Base-by-base conservation (phyloP, 2,329 filamentous ascomycete genomes). In the Alternaria sp. region DNA sequence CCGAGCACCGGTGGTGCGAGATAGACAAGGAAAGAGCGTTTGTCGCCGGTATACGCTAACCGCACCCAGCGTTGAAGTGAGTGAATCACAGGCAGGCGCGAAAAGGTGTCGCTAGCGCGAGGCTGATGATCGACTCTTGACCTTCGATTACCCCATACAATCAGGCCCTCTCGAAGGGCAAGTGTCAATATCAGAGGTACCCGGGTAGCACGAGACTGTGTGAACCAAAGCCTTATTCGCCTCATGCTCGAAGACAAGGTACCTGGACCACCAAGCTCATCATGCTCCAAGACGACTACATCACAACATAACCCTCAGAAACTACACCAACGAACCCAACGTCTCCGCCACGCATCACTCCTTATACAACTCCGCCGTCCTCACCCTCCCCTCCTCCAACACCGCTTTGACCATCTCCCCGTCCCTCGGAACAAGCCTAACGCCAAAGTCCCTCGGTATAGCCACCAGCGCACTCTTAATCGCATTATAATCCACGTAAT, bases 401-500 rank as follows among this genome's bases (percentile, higher is more conserved):
- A 84, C 85, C 26, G 81, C 79, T 1, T 67, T 73, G 5, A 78
- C 80, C 25, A 74, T 63, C 1, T 62, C 73, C 1, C 76, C 70
- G 5, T 60, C 57, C 49, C 87, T 79, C 0, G 86, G 85, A 15
- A 87, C 78, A n/a, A 89, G 74, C 69, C 80, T 85, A 6, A 88
- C 83, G 69, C 87, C 87, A 73, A 89, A 89, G 47, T 87, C 83
- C 47, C 83, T 76, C 1, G 87, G 87, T 55, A 89, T 88, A 0
- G 87, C 87, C 12, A 89, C 87, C 33, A 89, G 68, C 0, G 87
- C 87, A 2, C 83, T 84, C 76, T 89, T 88, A 68, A 88, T 84
- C 69, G 86, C 82, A 67, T 89, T 89, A 68, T 89, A 89, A 6
- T 89, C 87, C 5, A 89, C 84, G 64, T 89, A 89, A 70, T 89